Evolutionary conservation across 331 rosid genomes (phyloP).

Genomic region (Prunus yedoensis): DNA sequence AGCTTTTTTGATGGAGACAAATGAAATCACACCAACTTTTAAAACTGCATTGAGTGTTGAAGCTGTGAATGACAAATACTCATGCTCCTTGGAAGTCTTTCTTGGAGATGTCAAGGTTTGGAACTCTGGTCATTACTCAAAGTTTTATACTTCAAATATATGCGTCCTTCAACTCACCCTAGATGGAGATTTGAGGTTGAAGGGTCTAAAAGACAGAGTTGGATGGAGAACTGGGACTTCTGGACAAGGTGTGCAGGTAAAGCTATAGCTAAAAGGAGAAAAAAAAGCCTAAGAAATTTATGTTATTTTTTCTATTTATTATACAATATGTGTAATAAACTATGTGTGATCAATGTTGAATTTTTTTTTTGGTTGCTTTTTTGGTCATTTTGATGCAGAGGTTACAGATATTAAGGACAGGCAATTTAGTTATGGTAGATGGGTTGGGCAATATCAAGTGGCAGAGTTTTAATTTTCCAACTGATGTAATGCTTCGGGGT

Average conservation of each 20-base stretch:
- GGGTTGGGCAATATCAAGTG: slow-evolving; percentile 49
- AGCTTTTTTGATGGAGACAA: slow-evolving; percentile 53
- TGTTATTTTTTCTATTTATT: neutral
- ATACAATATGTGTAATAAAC: no score
- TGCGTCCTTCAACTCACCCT: slow-evolving; percentile 60
- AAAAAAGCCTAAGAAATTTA: neutral
- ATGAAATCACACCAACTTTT: slow-evolving; percentile 51
- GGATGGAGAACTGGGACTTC: slow-evolving; percentile 96
- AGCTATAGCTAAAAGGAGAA: neutral
- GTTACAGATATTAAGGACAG: slow-evolving; percentile 50
- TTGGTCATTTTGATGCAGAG: slow-evolving; percentile 53
- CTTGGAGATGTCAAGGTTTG: slow-evolving; percentile 88
- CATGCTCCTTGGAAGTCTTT: slow-evolving; percentile 79
- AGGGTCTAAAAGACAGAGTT: slow-evolving; percentile 57
- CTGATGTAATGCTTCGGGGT: slow-evolving; percentile 78
- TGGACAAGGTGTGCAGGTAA: slow-evolving; percentile 92
- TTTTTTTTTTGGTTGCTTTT: neutral
- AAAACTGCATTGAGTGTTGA: slow-evolving; percentile 68
- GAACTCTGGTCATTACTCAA: slow-evolving; percentile 76
- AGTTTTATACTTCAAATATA: slow-evolving; percentile 50
- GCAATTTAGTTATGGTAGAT: slow-evolving; percentile 75
- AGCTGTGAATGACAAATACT: slow-evolving; percentile 48
- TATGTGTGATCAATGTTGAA: neutral
- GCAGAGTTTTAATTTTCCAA: slow-evolving; percentile 97
- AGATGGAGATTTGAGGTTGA: slow-evolving; percentile 79